Conservation (phyloP, 495 filamentous ascomycete genomes). For the Penicillium silybi region DNA sequence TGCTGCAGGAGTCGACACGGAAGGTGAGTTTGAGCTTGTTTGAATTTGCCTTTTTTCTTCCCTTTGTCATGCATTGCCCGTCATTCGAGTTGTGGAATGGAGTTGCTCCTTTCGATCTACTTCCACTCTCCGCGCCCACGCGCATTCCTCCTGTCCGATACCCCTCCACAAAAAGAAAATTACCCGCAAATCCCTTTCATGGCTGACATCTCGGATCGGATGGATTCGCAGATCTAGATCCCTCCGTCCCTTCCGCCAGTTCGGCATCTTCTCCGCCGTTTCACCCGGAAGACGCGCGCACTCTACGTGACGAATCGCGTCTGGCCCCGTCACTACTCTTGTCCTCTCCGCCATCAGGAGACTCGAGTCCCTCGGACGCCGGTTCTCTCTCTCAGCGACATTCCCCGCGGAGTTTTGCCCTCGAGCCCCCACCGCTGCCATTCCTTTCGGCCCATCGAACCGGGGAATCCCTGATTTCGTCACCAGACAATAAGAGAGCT, state of each 20-base stretch:
- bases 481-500: slow-evolving; percentile 40
- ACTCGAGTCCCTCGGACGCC: slow-evolving; percentile 35
- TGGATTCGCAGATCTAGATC: slow-evolving; percentile 37
- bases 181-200: background rate
- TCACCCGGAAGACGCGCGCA: slow-evolving; percentile 27
- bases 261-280: slow-evolving; percentile 39
- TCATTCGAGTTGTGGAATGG: slow-evolving; percentile 9
- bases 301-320: slow-evolving; percentile 29
- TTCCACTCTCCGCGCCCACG: slow-evolving; percentile 2
- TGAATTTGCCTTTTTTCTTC: background rate
- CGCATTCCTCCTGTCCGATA: background rate
- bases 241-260: slow-evolving; percentile 38
- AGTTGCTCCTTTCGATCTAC: background rate
- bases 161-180: slow-evolving; percentile 9
- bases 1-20: slow-evolving; percentile 53
- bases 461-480: slow-evolving; percentile 38
- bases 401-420: slow-evolving; percentile 28
- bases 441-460: slow-evolving; percentile 28
- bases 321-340: slow-evolving; percentile 30
- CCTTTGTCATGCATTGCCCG: background rate
- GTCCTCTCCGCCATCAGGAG: slow-evolving; percentile 35
- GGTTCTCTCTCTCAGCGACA: slow-evolving; percentile 34
- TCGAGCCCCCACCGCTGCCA: slow-evolving; percentile 34
- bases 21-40: slow-evolving; percentile 38
- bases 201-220: slow-evolving; percentile 14